Base-by-base conservation (phyloP, 2,329 filamentous ascomycete genomes). In the Corynespora cassiicola region DNA sequence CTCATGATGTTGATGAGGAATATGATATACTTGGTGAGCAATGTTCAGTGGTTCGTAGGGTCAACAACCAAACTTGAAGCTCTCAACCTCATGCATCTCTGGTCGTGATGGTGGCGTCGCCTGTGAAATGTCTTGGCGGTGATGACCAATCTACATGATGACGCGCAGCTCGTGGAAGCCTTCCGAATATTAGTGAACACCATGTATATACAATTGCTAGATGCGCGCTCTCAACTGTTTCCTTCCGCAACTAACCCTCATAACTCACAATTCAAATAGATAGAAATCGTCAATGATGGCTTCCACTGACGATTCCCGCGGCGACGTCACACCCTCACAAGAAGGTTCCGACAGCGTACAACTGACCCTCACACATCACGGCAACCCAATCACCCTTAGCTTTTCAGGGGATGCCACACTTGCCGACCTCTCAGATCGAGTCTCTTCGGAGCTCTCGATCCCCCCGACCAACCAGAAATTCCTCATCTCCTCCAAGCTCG, bases 401-500 rank as follows among this genome's bases (percentile, higher is more conserved):
- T 73, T 83, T 29, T 56, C 76, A 11, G 34, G 68, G 22, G 63
- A 74, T 43, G 75, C 79, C 39, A 84, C 79, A 2, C 70, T 84
- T 20, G 57, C 67, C 30, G 71, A 87, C 54, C 78, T 89, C 23
- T 84, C 83, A 28, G 63, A 75, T 32, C 72, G 77, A 45, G 80
- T 88, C 51, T 73, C 79, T 39, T 62, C 70, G 27, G 63, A 68
- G 3, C 75, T 88, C 36, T 76, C 75, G 32, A 81, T 89, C 36
- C 84, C 85, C 0, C 65, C 70, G 0, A 63, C 73, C 7, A 83
- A 88, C 65, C 85, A 88, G 58, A 89, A 89, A 62, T 77, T 87
- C 61, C 69, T 78, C 45, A 75, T 88, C 50, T 76, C 82, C 10
- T 76, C 84, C 26, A 87, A 86, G 58, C 71, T 79, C 6, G 84